phyloP scores from a whole-genome alignment of 768 basidiomycete species.

The Tricholoma flavovirens region DNA sequence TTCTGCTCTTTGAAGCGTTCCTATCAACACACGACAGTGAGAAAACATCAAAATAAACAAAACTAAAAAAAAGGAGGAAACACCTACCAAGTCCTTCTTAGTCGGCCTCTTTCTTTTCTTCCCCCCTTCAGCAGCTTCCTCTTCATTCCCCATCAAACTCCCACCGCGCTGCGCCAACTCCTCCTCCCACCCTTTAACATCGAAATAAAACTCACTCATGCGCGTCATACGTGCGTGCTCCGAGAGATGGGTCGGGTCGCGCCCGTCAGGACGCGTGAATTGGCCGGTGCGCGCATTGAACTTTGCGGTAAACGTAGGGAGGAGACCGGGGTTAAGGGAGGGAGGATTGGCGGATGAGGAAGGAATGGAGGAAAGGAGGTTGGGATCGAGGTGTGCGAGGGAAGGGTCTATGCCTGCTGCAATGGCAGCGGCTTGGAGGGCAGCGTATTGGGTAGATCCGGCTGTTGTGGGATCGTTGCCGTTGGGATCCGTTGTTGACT shows the following conservation, averaged over 20 bases:
- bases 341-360: conserved; percentile 24
- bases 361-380: conserved; percentile 39
- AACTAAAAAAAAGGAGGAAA: conserved; percentile 1
- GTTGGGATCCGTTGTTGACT: conserved; percentile 4
- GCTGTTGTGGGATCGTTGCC: conserved; percentile 7
- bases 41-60: neutral
- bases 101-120: conserved; percentile 75
- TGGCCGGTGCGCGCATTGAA: conserved; percentile 81
- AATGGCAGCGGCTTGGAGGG: conserved; percentile 63
- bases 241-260: conserved; percentile 70
- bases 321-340: conserved; percentile 18
- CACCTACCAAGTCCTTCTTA: conserved; percentile 79
- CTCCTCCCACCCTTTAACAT: conserved; percentile 73
- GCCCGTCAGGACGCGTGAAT: conserved; percentile 59
- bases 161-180: conserved; percentile 50
- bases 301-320: conserved; percentile 55
- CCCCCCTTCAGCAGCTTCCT: conserved; percentile 40
- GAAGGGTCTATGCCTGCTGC: conserved; percentile 82
- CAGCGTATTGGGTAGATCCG: conserved; percentile 33
- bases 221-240: conserved; percentile 79
- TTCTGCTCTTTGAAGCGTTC: conserved; percentile 85
- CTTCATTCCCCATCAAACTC: conserved; percentile 33
- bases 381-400: conserved; percentile 75
- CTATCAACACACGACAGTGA: conserved; percentile 31
- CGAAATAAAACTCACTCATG: conserved; percentile 88